phyloP scores from a whole-genome alignment of 495 filamentous ascomycete species.

The Penicillium maclennaniae region DNA sequence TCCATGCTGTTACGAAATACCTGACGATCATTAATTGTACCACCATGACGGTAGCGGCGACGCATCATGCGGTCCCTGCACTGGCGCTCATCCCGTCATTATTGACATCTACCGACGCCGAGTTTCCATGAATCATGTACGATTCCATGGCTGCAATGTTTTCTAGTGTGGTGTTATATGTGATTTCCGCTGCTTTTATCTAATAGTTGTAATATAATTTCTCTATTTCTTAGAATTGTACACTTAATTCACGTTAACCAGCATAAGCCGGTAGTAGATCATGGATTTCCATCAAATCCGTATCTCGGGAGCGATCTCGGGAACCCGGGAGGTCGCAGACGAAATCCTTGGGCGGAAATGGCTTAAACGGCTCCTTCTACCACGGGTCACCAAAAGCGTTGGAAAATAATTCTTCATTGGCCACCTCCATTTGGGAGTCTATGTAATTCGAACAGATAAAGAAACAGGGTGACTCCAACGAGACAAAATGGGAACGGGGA shows the following conservation, averaged over 20 bases:
- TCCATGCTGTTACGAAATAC: constrained; percentile 25
- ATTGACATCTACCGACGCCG: not conserved
- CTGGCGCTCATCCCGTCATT: not conserved
- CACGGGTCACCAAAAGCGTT: not conserved
- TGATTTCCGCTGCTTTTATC: constrained; percentile 4
- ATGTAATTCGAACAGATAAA: constrained; percentile 16
- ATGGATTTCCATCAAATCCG: not conserved
- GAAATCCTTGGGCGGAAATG: not conserved
- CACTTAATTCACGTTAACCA: not conserved
- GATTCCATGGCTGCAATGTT: constrained; percentile 11
- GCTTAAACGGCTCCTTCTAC: not conserved
- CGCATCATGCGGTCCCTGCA: not conserved
- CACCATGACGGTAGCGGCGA: not conserved
- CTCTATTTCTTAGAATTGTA: not conserved
- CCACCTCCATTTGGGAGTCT: constrained; percentile 21
- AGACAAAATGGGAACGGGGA: constrained; percentile 17
- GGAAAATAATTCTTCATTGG: constrained; percentile 19
- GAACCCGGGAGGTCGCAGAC: not conserved
- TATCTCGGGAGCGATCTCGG: not conserved
- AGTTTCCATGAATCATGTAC: constrained; percentile 14
- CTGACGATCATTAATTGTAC: constrained; percentile 24
- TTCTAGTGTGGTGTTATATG: constrained; percentile 9
- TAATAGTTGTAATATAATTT: constrained; percentile 33
- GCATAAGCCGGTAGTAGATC: not conserved
- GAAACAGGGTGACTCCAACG: constrained; percentile 19